Conservation (phyloP, 2,329 filamentous ascomycete genomes). For the Elsinoe batatas region DNA sequence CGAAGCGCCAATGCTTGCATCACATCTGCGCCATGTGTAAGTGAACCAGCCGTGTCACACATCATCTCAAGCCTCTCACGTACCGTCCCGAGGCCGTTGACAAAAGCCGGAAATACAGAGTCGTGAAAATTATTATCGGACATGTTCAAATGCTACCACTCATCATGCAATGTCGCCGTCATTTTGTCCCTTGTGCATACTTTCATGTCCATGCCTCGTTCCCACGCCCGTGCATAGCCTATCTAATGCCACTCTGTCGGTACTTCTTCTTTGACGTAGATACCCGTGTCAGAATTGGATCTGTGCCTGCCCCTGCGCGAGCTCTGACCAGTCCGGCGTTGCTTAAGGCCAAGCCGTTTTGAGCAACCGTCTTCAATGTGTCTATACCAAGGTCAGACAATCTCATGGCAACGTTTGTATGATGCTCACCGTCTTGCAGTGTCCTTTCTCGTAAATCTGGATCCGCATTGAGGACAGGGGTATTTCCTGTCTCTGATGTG, state of each 20-base stretch:
- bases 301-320: slow-evolving; percentile 9
- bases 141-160: slow-evolving; percentile 10
- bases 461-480: slow-evolving; percentile 59
- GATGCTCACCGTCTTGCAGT: slow-evolving; percentile 61
- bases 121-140: slow-evolving; percentile 1
- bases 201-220: slow-evolving; percentile 5
- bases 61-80: slow-evolving; percentile 2
- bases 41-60: slow-evolving; percentile 2
- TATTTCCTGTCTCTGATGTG: slow-evolving; percentile 64
- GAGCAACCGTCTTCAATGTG: slow-evolving; percentile 70
- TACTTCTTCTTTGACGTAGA: not conserved
- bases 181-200: not conserved
- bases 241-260: not conserved
- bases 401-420: slow-evolving; percentile 9
- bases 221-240: not conserved
- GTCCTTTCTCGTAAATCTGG: slow-evolving; percentile 69
- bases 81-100: slow-evolving; percentile 3
- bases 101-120: slow-evolving; percentile 3
- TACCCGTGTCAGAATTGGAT: not conserved
- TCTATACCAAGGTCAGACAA: slow-evolving; percentile 34
- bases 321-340: not conserved
- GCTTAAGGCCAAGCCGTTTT: slow-evolving; percentile 38
- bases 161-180: not conserved
- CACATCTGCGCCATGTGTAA: not conserved
- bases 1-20: slow-evolving; percentile 4